These are phyloP conservation scores for Venturia nashicola DNA, from an alignment of 2,329 filamentous ascomycete species.

Conservation along the genomic window DNA sequence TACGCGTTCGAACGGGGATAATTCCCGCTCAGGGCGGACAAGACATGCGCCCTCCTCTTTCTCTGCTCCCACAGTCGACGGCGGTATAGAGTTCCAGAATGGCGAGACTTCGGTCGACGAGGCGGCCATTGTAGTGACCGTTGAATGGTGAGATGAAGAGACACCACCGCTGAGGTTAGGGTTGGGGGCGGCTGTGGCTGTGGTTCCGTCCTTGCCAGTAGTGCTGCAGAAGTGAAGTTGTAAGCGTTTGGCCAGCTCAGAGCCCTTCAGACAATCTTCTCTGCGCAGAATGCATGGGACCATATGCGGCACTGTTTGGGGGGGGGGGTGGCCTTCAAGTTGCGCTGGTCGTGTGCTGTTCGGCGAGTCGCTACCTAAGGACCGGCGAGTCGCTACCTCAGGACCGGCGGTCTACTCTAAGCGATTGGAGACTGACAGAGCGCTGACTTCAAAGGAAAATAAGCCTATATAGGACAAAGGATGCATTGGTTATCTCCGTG, in stretches of 20 bases:
- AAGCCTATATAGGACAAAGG: neutral
- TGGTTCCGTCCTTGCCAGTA: neutral
- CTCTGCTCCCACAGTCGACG: neutral
- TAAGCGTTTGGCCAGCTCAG: constrained; percentile 8
- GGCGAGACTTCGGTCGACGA: neutral
- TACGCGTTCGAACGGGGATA: constrained; percentile 37
- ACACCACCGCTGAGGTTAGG: neutral
- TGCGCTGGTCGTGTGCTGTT: neutral
- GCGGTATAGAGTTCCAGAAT: neutral
- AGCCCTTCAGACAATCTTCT: constrained; percentile 11
- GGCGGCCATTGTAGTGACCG: neutral
- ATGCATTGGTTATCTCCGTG: neutral
- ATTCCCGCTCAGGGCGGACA: neutral
- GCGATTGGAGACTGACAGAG: neutral
- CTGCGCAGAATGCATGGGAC: constrained; percentile 11
- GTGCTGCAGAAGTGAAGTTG: neutral
- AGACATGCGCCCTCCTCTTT: neutral
- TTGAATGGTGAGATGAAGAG: neutral
- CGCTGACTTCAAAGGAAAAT: neutral
- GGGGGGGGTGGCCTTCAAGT: neutral
- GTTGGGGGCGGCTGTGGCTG: neutral
- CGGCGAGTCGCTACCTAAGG: neutral
- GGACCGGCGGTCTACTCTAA: neutral
- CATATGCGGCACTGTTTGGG: neutral
- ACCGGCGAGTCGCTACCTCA: too few species aligned